Base-by-base conservation (phyloP, 208 protist genomes). In the Willaertia magna region DNA sequence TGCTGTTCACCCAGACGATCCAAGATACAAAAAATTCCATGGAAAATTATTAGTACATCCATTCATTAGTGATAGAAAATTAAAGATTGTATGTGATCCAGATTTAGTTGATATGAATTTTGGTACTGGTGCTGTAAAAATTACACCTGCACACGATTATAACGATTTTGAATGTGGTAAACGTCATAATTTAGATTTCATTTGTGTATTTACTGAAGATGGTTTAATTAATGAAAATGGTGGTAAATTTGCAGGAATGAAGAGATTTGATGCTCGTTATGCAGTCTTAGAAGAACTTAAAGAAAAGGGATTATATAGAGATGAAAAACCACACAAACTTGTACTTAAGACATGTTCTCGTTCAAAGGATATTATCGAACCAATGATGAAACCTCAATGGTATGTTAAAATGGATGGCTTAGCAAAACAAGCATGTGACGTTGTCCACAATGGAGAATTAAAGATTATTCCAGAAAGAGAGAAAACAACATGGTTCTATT, bases 61-160 rank as follows among this genome's bases (percentile, higher is more conserved):
- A 51, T 98, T 99, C 90, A 85, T 86, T 30, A 90, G 92, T 12
- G 93, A 95, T 84, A 91, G 92, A 47, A 87, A 87, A 43, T 97
- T 99, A 74, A 98, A 97, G 30, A 97, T 99, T 74, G 94, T 99
- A 26, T 85, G 92, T 55, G 98, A 99, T 90, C 86, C 88, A 26
- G 92, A 93, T 22, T 89, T 99, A 4, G 99, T 99, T 20, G 97
- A 99, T 87, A 95, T 97, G 90, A 93, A 90, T 44, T 99, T 99
- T 90, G 99, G 98, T 55, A 99, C 98, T 61, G 98, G 98, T 90
- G 95, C 94, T 16, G 95, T 97, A 22, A 97, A 97, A 89, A 94
- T 99, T 75, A 99, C 99, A 30, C 99, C 99, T 26, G 96, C 97
- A n/a, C 99, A 99, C 90, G 99, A 99, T 93, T 95, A 92, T 40